Evolutionary conservation across 2,329 filamentous ascomycete genomes (phyloP), one percentile per base, ranked within the genome.

Genomic region (Helicocarpus griseus): DNA sequence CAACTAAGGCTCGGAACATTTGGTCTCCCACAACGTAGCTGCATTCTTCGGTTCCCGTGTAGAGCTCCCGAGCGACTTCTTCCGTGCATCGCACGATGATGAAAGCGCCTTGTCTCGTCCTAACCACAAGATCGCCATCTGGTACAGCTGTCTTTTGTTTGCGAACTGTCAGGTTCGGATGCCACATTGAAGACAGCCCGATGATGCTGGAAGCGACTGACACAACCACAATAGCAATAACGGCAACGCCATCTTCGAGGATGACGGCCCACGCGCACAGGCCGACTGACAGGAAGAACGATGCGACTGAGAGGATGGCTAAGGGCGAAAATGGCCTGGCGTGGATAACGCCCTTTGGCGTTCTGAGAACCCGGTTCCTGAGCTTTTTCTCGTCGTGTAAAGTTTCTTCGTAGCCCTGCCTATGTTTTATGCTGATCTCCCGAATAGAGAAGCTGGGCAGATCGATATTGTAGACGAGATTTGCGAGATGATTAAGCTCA

Each of bases 51-150:
- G 77, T 81, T 14, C 79, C 79, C 0, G 73, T 75, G 63, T 83
- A 83, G 0, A 84, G 71, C 60, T 83, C 80, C n/a, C 81, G 73
- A 1, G 79, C 77, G 1, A 83, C 76, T 29, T 80, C 75, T 61
- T 83, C 80, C 4, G 74, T 73, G 59, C 80, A 82, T 43, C 70
- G 69, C 14, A 84, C 67, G 5, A 82, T 66, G 2, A 84, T 62
- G 56, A 83, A 82, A 1, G 77, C 79, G 1, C 80, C 80, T 57
- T 79, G 76, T 5, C 79, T 74, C 1, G 80, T 83, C 26, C 77
- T 73, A 51, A 83, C 81, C 26, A 82, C 73, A n/a, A 84, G 73
- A 55, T 83, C 80, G 1, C 79, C 80, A 2, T 57, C 58, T 1
- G 79, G 80, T 1, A 81, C 75, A 19, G 71, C 62, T 28, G 73